These are phyloP conservation scores for Striga hermonthica DNA, from an alignment of 305 asterid genomes.

Conservation along the genomic window DNA sequence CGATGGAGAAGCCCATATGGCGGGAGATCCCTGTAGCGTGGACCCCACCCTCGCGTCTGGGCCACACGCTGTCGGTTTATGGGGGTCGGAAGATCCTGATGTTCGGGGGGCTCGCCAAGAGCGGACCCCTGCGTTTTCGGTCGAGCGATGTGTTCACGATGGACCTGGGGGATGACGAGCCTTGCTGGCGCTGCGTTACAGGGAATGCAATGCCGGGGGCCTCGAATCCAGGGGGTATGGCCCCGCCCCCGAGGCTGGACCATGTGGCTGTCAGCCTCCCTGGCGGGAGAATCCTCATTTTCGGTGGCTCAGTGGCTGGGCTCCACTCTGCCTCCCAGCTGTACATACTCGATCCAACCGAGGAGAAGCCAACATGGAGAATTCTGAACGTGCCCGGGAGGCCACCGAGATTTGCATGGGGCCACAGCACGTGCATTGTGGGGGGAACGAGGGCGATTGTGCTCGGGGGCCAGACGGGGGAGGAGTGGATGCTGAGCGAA, in stretches of 20 bases:
- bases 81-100: slow-evolving; percentile 81
- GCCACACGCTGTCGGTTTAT: slow-evolving; percentile 70
- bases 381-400: slow-evolving; percentile 70
- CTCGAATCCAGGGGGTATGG: slow-evolving; percentile 74
- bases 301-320: slow-evolving; percentile 88
- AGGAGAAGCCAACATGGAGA: slow-evolving; percentile 91
- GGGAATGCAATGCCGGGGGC: slow-evolving; percentile 92
- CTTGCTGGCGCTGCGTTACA: slow-evolving; percentile 76
- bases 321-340: slow-evolving; percentile 89
- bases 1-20: slow-evolving; percentile 77
- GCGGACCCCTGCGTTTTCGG: slow-evolving; percentile 77
- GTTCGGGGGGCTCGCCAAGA: slow-evolving; percentile 88
- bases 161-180: slow-evolving; percentile 80
- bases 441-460: slow-evolving; percentile 85
- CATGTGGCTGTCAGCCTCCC: slow-evolving; percentile 86
- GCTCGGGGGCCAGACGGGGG: slow-evolving; percentile 87
- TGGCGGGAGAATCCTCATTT: slow-evolving; percentile 69
- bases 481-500: slow-evolving; percentile 84
- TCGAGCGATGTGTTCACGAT: slow-evolving; percentile 83
- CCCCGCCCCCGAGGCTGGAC: slow-evolving; percentile 85
- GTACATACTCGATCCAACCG: slow-evolving; percentile 73
- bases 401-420: slow-evolving; percentile 86
- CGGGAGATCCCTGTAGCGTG: slow-evolving; percentile 78
- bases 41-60: slow-evolving; percentile 87
- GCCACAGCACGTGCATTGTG: slow-evolving; percentile 78